phyloP scores from a whole-genome alignment of 192 early-diverging fungal genomes.

The Coemansia guatemalensis region DNA sequence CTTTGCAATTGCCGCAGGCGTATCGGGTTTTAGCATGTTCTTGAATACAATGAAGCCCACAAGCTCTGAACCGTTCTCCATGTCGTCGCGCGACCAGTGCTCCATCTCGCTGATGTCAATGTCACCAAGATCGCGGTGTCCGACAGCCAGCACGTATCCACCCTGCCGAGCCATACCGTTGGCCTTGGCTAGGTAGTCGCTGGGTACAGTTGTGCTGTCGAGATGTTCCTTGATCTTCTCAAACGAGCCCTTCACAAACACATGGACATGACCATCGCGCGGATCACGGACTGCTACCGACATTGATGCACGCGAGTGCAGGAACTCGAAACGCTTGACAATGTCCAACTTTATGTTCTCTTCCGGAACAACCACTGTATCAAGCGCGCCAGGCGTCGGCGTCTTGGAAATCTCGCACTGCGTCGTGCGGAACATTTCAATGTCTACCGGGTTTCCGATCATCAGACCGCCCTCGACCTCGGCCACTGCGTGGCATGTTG shows the following conservation, averaged over 20 bases:
- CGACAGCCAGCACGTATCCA: constrained; percentile 75
- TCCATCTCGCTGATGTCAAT: constrained; percentile 42
- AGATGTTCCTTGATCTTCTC: constrained; percentile 64
- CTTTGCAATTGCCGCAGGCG: constrained; percentile 62
- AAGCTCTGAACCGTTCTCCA: constrained; percentile 61
- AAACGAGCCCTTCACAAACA: constrained; percentile 69
- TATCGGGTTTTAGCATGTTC: constrained; percentile 76
- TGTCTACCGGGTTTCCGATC: constrained; percentile 67
- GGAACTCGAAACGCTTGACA: constrained; percentile 66
- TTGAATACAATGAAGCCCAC: constrained; percentile 73
- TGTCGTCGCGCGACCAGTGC: constrained; percentile 55
- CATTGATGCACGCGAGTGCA: constrained; percentile 67
- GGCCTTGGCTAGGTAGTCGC: constrained; percentile 56
- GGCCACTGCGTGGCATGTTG: constrained; percentile 63
- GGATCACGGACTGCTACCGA: constrained; percentile 56
- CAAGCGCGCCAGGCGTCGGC: constrained; percentile 38
- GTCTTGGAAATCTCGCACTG: constrained; percentile 11
- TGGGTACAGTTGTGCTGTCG: constrained; percentile 54
- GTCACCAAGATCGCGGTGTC: constrained; percentile 55
- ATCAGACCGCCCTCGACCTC: constrained; percentile 50
- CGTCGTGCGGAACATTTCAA: constrained; percentile 65
- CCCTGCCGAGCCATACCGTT: constrained; percentile 64
- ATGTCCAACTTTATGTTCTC: constrained; percentile 16
- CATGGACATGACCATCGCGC: constrained; percentile 42
- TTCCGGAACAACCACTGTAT: constrained; percentile 36